Base-by-base conservation (phyloP, 108 stramenopile species). In the Cyclostephanos invisitatus region DNA sequence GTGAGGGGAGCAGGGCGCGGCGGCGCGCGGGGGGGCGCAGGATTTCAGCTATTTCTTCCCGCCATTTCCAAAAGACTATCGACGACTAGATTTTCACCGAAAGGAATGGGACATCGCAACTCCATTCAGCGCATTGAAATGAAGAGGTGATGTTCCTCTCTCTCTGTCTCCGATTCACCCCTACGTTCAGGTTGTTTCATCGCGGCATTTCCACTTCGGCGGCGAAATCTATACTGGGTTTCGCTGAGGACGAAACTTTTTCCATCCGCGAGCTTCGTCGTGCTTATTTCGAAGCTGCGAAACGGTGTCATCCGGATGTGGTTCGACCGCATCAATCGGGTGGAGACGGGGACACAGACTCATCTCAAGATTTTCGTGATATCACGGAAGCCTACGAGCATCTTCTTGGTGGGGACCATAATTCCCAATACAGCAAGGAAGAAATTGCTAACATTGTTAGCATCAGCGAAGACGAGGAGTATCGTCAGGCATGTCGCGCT, bases 241-340 rank as follows among this genome's bases (percentile, higher is more conserved):
- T 85, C 67, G 37, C 70, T 6, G 64, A 68, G 3, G 68, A 80
- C 17, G 36, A 53, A 24, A 51, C 22, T 51, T 77, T 77, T 36
- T 70, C 83, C 7, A 58, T 69, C 21, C 54, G 69, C 58, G 89
- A 89, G 68, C 75, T 93, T 11, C 83, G 92, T 32, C 56, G 70
- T 15, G 89, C 89, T 5, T 93, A 93, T 50, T 89, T 88, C 61
- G 78, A 83, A 40, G 85, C 85, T 2, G 92, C 92, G 42, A 91
- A 89, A 74, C 64, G 65, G 57, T 85, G 82, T 57, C 92, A 93
- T 69, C 92, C 92, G 3, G 92, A 93, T 67, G 56, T 78, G 25
- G 35, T 62, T 36, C 66, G 49, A 18, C 57, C 62, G 42, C 58
- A 49, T 22, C 25, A 73, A 50, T 36, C 47, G 10, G 59, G 77